These are phyloP conservation scores for Pythium plurisporium DNA, from an alignment of 352 stramenopile species.

Conservation along the genomic window DNA sequence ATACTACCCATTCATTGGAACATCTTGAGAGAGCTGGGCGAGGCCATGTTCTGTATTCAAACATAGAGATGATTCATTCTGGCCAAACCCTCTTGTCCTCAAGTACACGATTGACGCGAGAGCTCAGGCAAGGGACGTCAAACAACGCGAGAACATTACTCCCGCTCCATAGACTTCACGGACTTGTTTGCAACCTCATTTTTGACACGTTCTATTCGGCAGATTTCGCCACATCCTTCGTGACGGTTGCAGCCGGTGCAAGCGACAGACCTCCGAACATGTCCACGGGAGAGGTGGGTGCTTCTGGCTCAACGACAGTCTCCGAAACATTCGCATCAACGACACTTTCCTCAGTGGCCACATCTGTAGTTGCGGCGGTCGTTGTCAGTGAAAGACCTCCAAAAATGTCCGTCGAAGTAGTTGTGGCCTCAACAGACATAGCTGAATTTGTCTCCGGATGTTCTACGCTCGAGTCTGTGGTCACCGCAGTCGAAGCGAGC, in stretches of 20 bases:
- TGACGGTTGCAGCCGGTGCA: not conserved
- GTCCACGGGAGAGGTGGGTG: constrained; percentile 1
- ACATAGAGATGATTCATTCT: constrained; percentile 13
- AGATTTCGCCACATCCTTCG: not conserved
- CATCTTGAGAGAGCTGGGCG: not conserved
- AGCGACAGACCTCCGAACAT: constrained; percentile 19
- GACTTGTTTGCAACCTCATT: not conserved
- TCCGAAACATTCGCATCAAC: not conserved
- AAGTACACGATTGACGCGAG: not conserved
- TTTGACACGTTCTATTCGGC: not conserved
- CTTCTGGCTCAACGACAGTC: not conserved
- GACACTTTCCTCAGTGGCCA: not conserved
- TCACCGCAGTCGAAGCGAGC: not conserved
- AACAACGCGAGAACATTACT: not conserved
- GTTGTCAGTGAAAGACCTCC: not conserved
- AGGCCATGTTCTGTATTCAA: constrained; percentile 11
- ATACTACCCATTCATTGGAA: not conserved
- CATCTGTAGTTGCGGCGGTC: not conserved
- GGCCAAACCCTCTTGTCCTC: not conserved
- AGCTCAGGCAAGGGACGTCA: not conserved
- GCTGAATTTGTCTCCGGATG: not conserved
- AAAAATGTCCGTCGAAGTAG: not conserved
- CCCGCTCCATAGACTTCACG: not conserved
- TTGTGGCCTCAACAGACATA: not conserved
- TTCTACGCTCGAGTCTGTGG: not conserved